These are phyloP conservation scores for Quercus parvula DNA, from an alignment of 306 rosid species.

Conservation along the genomic window DNA sequence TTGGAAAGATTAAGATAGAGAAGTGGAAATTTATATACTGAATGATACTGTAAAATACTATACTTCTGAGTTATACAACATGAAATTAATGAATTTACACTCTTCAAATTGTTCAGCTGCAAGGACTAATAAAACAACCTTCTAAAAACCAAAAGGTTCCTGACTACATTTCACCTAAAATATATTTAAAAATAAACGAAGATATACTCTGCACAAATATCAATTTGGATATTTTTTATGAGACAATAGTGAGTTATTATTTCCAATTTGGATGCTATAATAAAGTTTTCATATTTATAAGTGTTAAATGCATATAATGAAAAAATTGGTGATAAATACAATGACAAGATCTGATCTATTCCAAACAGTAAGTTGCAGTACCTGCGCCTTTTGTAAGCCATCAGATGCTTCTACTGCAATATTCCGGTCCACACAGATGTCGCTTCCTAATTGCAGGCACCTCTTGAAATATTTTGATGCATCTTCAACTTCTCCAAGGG, in stretches of 20 bases:
- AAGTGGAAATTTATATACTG: background rate
- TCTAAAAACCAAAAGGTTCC: background rate
- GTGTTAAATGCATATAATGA: background rate
- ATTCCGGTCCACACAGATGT: conserved; percentile 77
- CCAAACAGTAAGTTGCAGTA: conserved; percentile 24
- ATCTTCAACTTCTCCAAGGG: conserved; percentile 81
- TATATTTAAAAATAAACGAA: background rate
- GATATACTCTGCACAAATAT: background rate
- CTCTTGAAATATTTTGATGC: conserved; percentile 68
- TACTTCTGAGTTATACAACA: background rate
- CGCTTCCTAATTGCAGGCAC: conserved; percentile 78
- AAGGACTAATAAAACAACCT: background rate
- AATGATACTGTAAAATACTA: background rate
- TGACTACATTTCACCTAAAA: background rate
- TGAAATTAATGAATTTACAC: background rate
- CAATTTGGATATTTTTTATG: background rate
- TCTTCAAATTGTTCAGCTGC: background rate
- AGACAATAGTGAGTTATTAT: background rate
- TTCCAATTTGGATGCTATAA: background rate
- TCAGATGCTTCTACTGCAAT: conserved; percentile 90
- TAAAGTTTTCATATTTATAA: background rate
- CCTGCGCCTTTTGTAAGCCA: conserved; percentile 88
- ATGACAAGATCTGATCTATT: background rate
- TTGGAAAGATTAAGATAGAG: background rate
- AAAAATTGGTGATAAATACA: background rate